Base-by-base conservation (phyloP, 1,139 yeast genomes). In the Arxiozyma slooffiae region DNA sequence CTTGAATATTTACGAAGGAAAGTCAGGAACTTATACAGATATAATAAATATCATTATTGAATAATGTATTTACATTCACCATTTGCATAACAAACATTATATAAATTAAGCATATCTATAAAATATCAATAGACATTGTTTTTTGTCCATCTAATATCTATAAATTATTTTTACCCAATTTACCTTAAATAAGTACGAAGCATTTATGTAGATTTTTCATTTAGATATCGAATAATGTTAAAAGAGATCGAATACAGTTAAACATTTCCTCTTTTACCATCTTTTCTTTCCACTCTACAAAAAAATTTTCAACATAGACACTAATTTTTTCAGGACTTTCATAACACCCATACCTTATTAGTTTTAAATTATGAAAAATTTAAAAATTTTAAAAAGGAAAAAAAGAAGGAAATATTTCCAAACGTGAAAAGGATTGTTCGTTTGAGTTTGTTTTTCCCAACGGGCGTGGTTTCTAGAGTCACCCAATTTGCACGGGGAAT, bases 1-100 rank as follows among this genome's bases (percentile, higher is more conserved):
- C 51, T 54, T 51, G 56, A 50, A 51, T 40, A 51, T 53, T 53
- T 51, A 53, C 56, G 56, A 53, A 53, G 55, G 51, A 53, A 53
- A 50, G 52, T 49, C 52, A 52, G 54, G 51, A 26, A 49, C 51
- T 47, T 47, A 42, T 48, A 45, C 39, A 39, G n/a, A 37, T 38
- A 40, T 49, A 51, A 56, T 55, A 52, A 48, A 44, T 41, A 53
- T 47, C 57, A 55, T 55, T 52, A 51, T 44, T 43, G 53, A 54
- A 51, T 48, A 52, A 53, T 52, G 55, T 52, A 52, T 39, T 54
- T 54, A 53, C 54, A 50, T 53, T 53, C 51, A 30, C 43, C 48
- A 36, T 45, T 44, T 41, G 46, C 48, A 42, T 43, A 42, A 23
- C 48, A 47, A 40, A 45, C 20, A 24, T 45, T 24, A 38, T 18